phyloP scores from a whole-genome alignment of 2,329 filamentous ascomycete genomes.

The Sarocladiaceae sp. region DNA sequence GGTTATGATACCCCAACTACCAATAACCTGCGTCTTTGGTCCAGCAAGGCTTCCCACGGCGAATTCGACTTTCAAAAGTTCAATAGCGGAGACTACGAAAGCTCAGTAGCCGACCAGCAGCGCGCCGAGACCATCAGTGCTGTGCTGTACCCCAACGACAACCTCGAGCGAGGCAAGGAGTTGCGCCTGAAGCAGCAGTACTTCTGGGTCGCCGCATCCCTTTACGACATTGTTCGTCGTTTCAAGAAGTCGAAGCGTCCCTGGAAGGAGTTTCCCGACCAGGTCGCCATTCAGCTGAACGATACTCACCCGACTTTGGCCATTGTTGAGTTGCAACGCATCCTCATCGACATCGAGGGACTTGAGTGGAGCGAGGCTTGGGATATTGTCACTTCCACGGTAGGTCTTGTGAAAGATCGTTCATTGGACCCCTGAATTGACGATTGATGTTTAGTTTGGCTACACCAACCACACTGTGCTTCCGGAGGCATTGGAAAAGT shows the following conservation, averaged over 20 bases:
- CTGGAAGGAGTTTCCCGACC: constrained; percentile 90
- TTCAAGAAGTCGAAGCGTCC: constrained; percentile 96
- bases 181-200: constrained; percentile 98
- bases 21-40: constrained; percentile 97
- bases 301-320: constrained; percentile 96
- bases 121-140: constrained; percentile 98
- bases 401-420: too few relatives aligned
- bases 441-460: constrained; percentile 73
- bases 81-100: constrained; percentile 97
- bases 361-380: constrained; percentile 93
- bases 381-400: constrained; percentile 68
- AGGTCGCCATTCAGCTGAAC: constrained; percentile 96
- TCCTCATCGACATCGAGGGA: constrained; percentile 83
- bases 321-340: constrained; percentile 92
- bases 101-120: constrained; percentile 96
- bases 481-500: constrained; percentile 95
- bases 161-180: constrained; percentile 93
- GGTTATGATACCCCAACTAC: constrained; percentile 86
- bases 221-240: constrained; percentile 92
- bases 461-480: constrained; percentile 99
- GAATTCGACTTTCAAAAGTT: constrained; percentile 99
- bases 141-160: constrained; percentile 96
- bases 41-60: constrained; percentile 91
- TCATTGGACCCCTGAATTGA: too few relatives aligned
- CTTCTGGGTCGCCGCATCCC: constrained; percentile 97